A percentile compares a stretch with the other conserved stretches of the same genome.
These are phyloP conservation scores for Podaxis pistillaris DNA, from an alignment of 768 basidiomycete species.

Conservation along the genomic window DNA sequence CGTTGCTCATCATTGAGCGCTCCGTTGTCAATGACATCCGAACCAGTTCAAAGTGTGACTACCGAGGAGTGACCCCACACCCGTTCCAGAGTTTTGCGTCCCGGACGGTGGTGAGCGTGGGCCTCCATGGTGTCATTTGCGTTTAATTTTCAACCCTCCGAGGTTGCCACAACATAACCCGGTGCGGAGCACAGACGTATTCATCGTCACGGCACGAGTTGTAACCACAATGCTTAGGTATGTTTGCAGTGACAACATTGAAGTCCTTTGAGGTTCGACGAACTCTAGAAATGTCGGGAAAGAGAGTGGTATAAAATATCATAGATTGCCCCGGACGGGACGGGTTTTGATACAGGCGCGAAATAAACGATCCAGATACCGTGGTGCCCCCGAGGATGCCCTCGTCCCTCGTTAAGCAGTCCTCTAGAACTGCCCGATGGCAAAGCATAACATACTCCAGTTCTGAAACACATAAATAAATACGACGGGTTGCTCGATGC, in stretches of 20 bases:
- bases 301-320: constrained; percentile 33
- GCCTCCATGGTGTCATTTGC: background rate
- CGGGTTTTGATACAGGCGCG: constrained; percentile 36
- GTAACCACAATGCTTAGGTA: too few species aligned
- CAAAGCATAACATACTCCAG: background rate
- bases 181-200: too few species aligned
- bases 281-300: background rate
- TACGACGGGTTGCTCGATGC: background rate
- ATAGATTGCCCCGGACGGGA: constrained; percentile 25
- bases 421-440: constrained; percentile 3
- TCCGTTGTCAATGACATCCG: background rate
- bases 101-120: constrained; percentile 1
- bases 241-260: background rate
- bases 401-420: constrained; percentile 13
- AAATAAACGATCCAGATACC: constrained; percentile 32
- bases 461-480: constrained; percentile 10
- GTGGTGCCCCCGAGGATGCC: background rate
- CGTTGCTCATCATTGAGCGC: background rate
- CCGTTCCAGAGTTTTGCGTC: background rate
- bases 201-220: too few species aligned
- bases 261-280: background rate
- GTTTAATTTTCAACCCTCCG: background rate
- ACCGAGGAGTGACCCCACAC: background rate
- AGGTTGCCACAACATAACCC: too few species aligned
- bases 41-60: constrained; percentile 9